These are phyloP conservation scores for Triangularia setosa DNA, from an alignment of 2,329 filamentous ascomycete genomes.

Conservation along the genomic window DNA sequence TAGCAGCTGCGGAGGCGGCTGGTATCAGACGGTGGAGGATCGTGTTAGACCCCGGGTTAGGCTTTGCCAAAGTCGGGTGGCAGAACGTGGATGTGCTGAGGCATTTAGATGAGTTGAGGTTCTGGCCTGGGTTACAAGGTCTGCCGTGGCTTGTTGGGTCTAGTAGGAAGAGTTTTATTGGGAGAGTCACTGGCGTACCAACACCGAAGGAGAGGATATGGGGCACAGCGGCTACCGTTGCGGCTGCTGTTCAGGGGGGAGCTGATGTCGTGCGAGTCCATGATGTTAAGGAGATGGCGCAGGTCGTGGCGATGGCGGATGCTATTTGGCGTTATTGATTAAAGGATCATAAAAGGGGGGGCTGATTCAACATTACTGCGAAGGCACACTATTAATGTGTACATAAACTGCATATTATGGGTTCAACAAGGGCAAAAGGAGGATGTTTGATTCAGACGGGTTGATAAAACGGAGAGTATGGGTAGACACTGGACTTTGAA, in stretches of 20 bases:
- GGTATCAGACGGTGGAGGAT: slow-evolving; percentile 92
- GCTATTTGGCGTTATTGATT: slow-evolving; percentile 69
- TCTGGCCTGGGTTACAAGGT: slow-evolving; percentile 60
- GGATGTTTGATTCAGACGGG: not conserved
- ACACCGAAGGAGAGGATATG: slow-evolving; percentile 67
- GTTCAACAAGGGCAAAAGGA: not conserved
- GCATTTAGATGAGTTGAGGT: slow-evolving; percentile 59
- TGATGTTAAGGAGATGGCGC: slow-evolving; percentile 80
- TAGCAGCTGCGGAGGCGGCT: slow-evolving; percentile 70
- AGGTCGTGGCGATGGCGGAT: slow-evolving; percentile 84
- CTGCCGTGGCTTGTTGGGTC: slow-evolving; percentile 87
- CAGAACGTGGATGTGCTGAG: slow-evolving; percentile 82
- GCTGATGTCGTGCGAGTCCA: slow-evolving; percentile 92
- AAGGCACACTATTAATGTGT: not conserved
- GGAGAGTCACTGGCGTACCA: slow-evolving; percentile 70
- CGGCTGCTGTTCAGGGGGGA: slow-evolving; percentile 78
- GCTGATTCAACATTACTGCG: slow-evolving; percentile 13
- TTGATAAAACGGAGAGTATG: not conserved
- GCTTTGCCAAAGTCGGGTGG: slow-evolving; percentile 79
- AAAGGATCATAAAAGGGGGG: not conserved
- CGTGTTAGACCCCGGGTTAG: slow-evolving; percentile 87
- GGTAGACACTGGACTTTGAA: not conserved
- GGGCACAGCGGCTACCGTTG: slow-evolving; percentile 86
- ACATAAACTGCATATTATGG: not conserved
- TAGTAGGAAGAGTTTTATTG: slow-evolving; percentile 87